Percentiles rank a stretch among this genome's conserved stretches.
Evolutionary conservation across 257 asterid genomes (phyloP).

Genomic region (Plantago elongata): DNA sequence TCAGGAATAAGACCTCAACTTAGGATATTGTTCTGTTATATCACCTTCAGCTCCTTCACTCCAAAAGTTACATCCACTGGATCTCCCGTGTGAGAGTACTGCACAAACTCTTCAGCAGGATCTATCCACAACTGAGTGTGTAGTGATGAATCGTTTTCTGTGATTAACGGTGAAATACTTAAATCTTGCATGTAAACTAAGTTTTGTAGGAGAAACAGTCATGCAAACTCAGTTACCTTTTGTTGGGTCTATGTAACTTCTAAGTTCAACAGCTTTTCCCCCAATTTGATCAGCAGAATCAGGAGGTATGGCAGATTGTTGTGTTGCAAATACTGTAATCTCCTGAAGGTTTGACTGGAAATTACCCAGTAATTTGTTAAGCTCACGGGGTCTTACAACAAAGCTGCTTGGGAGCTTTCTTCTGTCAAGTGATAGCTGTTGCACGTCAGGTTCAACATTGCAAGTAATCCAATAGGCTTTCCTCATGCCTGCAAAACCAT

Average conservation of each 20-base stretch:
- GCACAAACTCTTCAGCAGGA: constrained; percentile 91
- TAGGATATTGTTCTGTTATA: constrained; percentile 15
- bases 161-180: constrained; percentile 24
- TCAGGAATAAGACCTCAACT: not conserved
- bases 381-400: constrained; percentile 86
- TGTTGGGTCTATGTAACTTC: constrained; percentile 93
- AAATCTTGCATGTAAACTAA: constrained; percentile 14
- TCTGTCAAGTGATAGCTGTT: constrained; percentile 82
- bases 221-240: constrained; percentile 48
- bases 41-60: constrained; percentile 89
- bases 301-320: constrained; percentile 50
- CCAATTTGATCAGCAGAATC: constrained; percentile 75
- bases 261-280: constrained; percentile 92
- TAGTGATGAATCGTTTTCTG: constrained; percentile 88
- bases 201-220: constrained; percentile 3
- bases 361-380: constrained; percentile 70
- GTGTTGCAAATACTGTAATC: constrained; percentile 86
- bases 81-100: constrained; percentile 70
- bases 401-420: constrained; percentile 84
- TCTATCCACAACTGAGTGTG: constrained; percentile 98
- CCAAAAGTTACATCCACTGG: constrained; percentile 96
- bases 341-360: constrained; percentile 90
- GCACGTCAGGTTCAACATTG: constrained; percentile 83
- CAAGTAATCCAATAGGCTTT: constrained; percentile 87
- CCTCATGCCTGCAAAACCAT: constrained; percentile 60